Evolutionary conservation across 345 rosid genomes (phyloP).

Genomic region (Linum lewisii): DNA sequence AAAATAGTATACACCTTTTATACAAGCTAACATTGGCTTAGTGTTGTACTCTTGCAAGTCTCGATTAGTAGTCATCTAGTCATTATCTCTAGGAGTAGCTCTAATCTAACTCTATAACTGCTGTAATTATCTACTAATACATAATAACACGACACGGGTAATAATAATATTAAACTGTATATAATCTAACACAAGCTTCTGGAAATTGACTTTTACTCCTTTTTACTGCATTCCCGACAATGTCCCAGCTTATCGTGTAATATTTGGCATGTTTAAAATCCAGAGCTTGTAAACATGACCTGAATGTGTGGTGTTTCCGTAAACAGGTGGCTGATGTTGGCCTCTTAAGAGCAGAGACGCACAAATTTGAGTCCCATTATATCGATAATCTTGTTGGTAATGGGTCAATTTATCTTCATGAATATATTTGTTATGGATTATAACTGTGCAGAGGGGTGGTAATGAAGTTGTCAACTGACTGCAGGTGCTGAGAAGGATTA

Average conservation of each 20-base stretch:
- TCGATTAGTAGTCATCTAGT: too few relatives aligned
- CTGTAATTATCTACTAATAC: too few relatives aligned
- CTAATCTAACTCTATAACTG: too few relatives aligned
- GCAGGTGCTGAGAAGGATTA: slow-evolving; percentile 64
- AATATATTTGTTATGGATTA: slow-evolving; percentile 3
- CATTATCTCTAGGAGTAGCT: too few relatives aligned
- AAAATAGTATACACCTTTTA: too few relatives aligned
- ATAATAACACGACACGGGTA: too few relatives aligned
- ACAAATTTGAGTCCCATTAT: slow-evolving; percentile 83
- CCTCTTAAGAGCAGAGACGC: slow-evolving; percentile 73
- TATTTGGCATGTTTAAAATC: not conserved
- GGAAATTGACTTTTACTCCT: not conserved
- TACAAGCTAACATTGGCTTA: too few relatives aligned
- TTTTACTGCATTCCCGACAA: not conserved
- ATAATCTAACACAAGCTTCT: too few relatives aligned
- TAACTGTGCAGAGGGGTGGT: slow-evolving; percentile 5
- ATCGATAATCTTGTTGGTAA: slow-evolving; percentile 90
- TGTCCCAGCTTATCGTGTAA: not conserved
- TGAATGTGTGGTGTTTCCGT: slow-evolving; percentile 12
- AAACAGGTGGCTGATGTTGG: slow-evolving; percentile 73
- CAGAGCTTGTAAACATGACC: not conserved
- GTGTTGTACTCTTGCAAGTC: too few relatives aligned
- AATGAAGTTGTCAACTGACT: slow-evolving; percentile 14
- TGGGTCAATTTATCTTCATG: slow-evolving; percentile 2
- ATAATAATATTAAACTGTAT: too few relatives aligned